Evolutionary conservation across 2,329 filamentous ascomycete genomes (phyloP), one percentile per base, ranked within the genome.

Genomic region (Chrysoporthe austroafricana): DNA sequence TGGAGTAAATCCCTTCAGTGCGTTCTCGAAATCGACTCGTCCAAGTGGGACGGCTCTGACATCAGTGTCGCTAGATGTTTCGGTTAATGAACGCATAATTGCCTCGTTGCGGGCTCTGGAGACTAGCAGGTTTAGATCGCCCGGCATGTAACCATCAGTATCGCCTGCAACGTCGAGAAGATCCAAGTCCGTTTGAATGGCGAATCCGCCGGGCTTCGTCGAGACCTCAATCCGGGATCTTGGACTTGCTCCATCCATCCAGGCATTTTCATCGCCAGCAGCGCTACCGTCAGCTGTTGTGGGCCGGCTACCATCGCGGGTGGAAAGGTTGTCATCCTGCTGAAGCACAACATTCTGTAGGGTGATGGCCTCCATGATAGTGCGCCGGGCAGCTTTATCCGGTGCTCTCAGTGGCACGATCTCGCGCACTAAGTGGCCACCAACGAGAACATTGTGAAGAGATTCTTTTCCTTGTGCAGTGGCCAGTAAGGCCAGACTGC

Each of bases 131-230:
- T 91, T 89, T 48, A 99, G 84, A 77, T 99, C 96, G 3, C 94
- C 96, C 0, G 96, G 95, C 94, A 98, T 97, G 76, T 98, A 99
- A 0, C 96, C 96, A 76, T 99, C 96, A 0, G 95, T 98, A 73
- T 95, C 91, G 1, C 96, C 94, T 21, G 96, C 94, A 66, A 99
- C 86, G 71, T 98, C 95, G 9, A 98, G 87, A 67, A 98, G 92
- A 77, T 99, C 96, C 11, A 99, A 87, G 61, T 91, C 87, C 0
- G 88, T 81, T 67, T 94, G 91, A 6, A 97, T 81, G 1, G 90
- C 79, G 73, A 97, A 96, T 0, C 90, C 91, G 64, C 87, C 86
- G 4, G 81, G 77, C 60, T 77, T 79, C 16, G 74, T 64, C 13
- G 74, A 74, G 1, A 73, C 66, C 5, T 72, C 71, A 16, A 79